Conservation (phyloP, 1,139 yeast species). For the Meyerozyma carpophila region DNA sequence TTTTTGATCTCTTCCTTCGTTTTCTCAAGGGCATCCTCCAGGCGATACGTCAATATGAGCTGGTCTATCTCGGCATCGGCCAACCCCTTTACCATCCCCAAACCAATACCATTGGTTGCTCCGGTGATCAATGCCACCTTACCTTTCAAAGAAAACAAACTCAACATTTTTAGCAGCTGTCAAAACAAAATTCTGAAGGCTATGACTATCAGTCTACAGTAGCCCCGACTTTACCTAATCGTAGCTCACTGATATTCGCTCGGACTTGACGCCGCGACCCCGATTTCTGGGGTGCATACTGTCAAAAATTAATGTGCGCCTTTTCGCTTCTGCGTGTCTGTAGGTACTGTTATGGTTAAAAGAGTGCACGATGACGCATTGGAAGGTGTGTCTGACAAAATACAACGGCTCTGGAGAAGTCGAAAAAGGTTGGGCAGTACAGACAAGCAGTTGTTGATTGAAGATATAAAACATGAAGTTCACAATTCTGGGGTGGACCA, state of each 20-base stretch:
- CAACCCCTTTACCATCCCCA: constrained; percentile 29
- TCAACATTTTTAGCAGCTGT: constrained; percentile 4
- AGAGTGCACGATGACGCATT: background rate
- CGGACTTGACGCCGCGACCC: no score
- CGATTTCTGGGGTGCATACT: no score
- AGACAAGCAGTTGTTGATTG: background rate
- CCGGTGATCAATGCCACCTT: constrained; percentile 31
- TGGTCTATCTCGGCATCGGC: constrained; percentile 29
- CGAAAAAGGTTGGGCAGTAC: background rate
- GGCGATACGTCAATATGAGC: constrained; percentile 21
- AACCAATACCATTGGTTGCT: constrained; percentile 32
- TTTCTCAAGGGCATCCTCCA: constrained; percentile 12
- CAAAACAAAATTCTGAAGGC: background rate
- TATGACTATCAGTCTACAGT: no score
- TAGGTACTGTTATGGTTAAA: background rate
- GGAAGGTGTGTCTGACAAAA: background rate
- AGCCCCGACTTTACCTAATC: no score
- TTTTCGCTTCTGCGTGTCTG: no score
- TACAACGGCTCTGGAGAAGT: background rate
- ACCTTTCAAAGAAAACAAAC: constrained; percentile 26
- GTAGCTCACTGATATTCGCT: no score
- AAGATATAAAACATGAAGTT: background rate
- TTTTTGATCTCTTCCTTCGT: constrained; percentile 13
- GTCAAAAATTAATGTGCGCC: no score
- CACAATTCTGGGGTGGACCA: background rate